Evolutionary conservation across 78 protist genomes (phyloP).

Genomic region (Pigoraptor vietnamica): DNA sequence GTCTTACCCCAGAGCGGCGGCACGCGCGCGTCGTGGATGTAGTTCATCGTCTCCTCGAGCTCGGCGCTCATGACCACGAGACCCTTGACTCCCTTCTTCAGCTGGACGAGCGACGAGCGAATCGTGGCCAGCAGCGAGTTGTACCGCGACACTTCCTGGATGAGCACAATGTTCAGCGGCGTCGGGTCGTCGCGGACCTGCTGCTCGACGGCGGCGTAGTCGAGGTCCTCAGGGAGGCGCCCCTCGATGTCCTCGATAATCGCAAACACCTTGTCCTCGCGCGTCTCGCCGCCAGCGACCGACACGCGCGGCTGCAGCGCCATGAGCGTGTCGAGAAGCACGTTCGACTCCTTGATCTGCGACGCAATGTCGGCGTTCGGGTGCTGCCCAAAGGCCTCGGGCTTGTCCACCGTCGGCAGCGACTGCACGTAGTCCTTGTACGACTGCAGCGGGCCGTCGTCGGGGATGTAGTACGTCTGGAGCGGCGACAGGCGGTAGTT

Average conservation of each 20-base stretch:
- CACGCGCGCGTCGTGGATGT: conserved; percentile 44
- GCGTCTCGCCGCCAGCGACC: conserved; percentile 48
- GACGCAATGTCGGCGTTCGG: conserved; percentile 78
- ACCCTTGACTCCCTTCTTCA: conserved; percentile 73
- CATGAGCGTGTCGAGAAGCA: conserved; percentile 49
- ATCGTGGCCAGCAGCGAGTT: conserved; percentile 19
- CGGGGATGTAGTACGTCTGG: conserved; percentile 59
- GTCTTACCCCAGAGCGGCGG: conserved; percentile 62
- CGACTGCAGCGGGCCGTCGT: conserved; percentile 48
- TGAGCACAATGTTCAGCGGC: conserved; percentile 57
- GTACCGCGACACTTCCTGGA: conserved; percentile 70
- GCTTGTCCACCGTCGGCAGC: conserved; percentile 78
- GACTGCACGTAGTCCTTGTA: conserved; percentile 47
- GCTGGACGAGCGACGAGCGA: conserved; percentile 37
- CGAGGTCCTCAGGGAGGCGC: conserved; percentile 59
- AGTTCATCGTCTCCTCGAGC: conserved; percentile 29
- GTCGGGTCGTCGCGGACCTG: background rate
- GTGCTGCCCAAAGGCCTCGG: conserved; percentile 86
- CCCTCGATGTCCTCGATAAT: conserved; percentile 37
- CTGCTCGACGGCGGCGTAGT: conserved; percentile 26
- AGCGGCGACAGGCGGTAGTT: conserved; percentile 47
- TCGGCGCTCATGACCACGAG: conserved; percentile 21
- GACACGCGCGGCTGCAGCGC: conserved; percentile 74
- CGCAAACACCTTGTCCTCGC: conserved; percentile 52
- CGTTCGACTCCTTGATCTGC: conserved; percentile 28